These are phyloP conservation scores for Brassica incana DNA, from an alignment of 345 rosid species.

Conservation along the genomic window DNA sequence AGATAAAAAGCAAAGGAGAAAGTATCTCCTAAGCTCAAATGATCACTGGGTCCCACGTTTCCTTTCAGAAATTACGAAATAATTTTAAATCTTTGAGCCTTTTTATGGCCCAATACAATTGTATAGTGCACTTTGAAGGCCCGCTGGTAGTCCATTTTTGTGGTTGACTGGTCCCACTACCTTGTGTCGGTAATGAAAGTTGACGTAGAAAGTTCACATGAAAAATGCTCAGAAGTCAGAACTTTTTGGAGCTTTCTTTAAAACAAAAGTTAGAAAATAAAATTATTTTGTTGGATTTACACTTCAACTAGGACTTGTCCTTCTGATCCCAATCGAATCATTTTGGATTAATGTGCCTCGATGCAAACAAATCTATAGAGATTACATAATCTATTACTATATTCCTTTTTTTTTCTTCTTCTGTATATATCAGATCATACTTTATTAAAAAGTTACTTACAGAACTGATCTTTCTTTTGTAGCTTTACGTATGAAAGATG, in stretches of 20 bases:
- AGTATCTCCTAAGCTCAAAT: background rate
- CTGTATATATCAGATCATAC: background rate
- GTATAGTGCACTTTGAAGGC: background rate
- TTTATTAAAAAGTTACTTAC: too few relatives aligned
- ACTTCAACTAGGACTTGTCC: constrained; percentile 28
- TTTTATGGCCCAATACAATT: background rate
- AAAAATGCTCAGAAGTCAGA: constrained; percentile 14
- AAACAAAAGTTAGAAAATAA: background rate
- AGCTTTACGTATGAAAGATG: constrained; percentile 1
- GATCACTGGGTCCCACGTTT: background rate
- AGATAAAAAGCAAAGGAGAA: background rate
- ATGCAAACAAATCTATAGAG: constrained; percentile 28
- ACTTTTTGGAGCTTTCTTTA: constrained; percentile 18
- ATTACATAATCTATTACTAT: constrained; percentile 12
- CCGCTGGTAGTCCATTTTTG: background rate
- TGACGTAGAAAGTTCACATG: constrained; percentile 30
- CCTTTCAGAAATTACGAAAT: background rate
- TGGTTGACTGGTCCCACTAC: constrained; percentile 23
- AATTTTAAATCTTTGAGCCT: background rate
- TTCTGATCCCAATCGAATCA: constrained; percentile 32
- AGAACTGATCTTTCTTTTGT: background rate
- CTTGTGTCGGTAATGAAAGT: constrained; percentile 32
- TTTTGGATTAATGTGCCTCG: constrained; percentile 28
- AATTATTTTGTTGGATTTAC: background rate
- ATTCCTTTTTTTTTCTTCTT: background rate